Evolutionary conservation across 108 stramenopile genomes (phyloP), one percentile per base, ranked within the genome.

Genomic region (Licmophora abbreviata): DNA sequence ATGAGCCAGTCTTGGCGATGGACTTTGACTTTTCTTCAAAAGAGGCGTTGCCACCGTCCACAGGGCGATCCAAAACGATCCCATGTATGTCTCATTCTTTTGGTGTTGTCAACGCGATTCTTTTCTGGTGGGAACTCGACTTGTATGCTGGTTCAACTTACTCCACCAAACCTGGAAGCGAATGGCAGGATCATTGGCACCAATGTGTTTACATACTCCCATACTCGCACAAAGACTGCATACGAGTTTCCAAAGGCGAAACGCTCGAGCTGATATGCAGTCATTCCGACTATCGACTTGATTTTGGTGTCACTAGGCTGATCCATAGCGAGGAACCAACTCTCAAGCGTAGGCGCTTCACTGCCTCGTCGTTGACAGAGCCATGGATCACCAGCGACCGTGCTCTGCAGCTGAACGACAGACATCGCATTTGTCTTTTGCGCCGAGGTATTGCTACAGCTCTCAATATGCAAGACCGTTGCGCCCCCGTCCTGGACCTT

Each of bases 141-240:
- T 51, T 86, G 14, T 74, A 57, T 29, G 49, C 60, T n/a, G 75
- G 49, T 41, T 17, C 64, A 14, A 58, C 63, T 0, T 72, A 77
- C 47, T 45, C 37, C 40, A 61, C 67, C 11, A 38, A 71, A 24
- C 52, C 17, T 0, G 61, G 58, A 15, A 63, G 46, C 27, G 40
- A 58, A 25, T 90, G 76, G 64, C 89, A 91, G 72, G 89, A 91
- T 68, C 89, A 91, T 49, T 91, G 89, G 89, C 85, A 84, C 20
- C 83, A 76, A 53, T 77, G 77, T 48, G 35, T 91, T 0, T 86
- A 67, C 33, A 51, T 79, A 6, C 75, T 90, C 54, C 53, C 74
- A 10, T 43, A 59, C 34, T 26, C 37, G 3, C 29, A 56, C 47
- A 48, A 50, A 17, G 45, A 66, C 33, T 25, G 40, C 31, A 38